Evolutionary conservation across 768 basidiomycete genomes (phyloP), one percentile per base, ranked within the genome.

Genomic region (Boletus patriciae): DNA sequence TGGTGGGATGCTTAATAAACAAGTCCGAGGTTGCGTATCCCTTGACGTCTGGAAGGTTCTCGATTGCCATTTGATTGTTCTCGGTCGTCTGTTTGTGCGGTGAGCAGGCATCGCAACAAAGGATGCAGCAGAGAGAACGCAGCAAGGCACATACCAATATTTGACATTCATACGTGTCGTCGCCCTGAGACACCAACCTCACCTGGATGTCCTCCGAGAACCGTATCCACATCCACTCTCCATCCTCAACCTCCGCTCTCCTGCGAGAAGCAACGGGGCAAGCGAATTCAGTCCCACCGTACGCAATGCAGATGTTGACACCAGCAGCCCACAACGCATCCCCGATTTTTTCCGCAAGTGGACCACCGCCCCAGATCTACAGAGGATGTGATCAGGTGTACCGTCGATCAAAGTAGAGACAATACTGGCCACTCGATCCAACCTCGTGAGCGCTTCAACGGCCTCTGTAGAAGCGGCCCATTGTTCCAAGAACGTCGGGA

Each of bases 11-110:
- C 27, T 74, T 72, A 1, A 71, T 55, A 16, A 83, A 66, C 3
- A 82, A 43, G 61, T 82, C 82, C 1, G 70, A 64, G 2, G 79
- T 80, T 2, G 77, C 69, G 45, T 78, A 80, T 12, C 74, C 78
- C 21, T 69, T 66, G 18, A 62, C 59, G 3, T 78, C 80, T 2
- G 73, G 61, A 2, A 76, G 48, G 59, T 81, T 81, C 44, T 71
- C 55, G 11, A 70, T 41, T 0, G 65, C 59, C 46, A 62, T 53
- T 13, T 33, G 21, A 23, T 45, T 50, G 3, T 15, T 0, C 16
- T 51, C 46, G 4, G 55, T 54, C 10, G 56, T 19, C 57, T 57
- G 12, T 15, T 27, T 3, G 1, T 12, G 18, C n/a, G n/a, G n/a
- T 40, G 9, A 38, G 37, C 10, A 40, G 10, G 4, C 6, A 47